phyloP scores from a whole-genome alignment of 805 yeast species.

The Myxozyma vanderwaltii region DNA sequence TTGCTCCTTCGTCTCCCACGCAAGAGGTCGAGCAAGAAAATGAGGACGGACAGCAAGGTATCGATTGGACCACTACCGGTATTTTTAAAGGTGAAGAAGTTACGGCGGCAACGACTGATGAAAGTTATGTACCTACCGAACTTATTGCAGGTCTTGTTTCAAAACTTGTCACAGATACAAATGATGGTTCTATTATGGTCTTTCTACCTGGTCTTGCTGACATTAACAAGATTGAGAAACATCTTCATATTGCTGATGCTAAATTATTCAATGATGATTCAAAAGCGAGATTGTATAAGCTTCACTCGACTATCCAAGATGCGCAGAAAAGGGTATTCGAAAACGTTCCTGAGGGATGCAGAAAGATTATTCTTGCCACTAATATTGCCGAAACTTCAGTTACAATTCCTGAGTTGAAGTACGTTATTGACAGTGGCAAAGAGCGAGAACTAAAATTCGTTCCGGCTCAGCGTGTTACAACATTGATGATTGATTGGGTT shows the following conservation, averaged over 20 bases:
- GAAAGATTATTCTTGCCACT: conserved; percentile 81
- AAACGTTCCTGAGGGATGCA: conserved; percentile 48
- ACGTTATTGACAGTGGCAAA: conserved; percentile 77
- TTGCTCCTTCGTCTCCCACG: background rate
- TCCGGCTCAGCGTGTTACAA: conserved; percentile 72
- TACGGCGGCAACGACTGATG: conserved; percentile 3
- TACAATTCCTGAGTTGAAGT: conserved; percentile 77
- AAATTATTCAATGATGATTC: background rate
- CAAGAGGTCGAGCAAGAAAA: background rate
- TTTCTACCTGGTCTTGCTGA: conserved; percentile 36
- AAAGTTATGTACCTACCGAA: conserved; percentile 23
- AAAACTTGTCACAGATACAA: conserved; percentile 6
- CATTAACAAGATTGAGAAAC: conserved; percentile 15
- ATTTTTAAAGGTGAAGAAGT: conserved; percentile 11
- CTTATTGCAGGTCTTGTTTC: conserved; percentile 23
- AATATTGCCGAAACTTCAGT: conserved; percentile 89
- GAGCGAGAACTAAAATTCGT: conserved; percentile 76
- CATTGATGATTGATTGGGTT: conserved; percentile 70
- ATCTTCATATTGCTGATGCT: background rate
- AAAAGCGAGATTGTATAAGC: conserved; percentile 18
- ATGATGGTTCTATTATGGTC: conserved; percentile 34
- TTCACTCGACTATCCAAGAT: conserved; percentile 40
- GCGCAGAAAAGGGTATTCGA: conserved; percentile 66
- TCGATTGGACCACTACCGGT: conserved; percentile 25
- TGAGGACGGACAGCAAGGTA: background rate